These are phyloP conservation scores for Cucurbitaria berberidis DNA, from an alignment of 2,329 filamentous ascomycete genomes.

Conservation along the genomic window DNA sequence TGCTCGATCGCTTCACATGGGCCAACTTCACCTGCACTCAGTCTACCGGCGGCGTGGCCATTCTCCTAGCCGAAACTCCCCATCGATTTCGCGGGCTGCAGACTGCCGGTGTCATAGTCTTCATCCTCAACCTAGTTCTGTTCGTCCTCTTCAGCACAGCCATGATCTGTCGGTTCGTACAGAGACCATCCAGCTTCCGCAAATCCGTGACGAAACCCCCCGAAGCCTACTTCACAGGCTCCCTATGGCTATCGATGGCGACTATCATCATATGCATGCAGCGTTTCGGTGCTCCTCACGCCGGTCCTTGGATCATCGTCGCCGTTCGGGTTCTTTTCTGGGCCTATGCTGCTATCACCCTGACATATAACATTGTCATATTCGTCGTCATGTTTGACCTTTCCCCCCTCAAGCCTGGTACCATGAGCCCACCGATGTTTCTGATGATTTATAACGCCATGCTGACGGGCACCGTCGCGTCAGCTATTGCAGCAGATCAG, in stretches of 20 bases:
- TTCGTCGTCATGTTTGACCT: constrained; percentile 1
- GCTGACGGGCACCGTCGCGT: neutral
- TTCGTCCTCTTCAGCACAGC: neutral
- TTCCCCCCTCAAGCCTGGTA: constrained; percentile 42
- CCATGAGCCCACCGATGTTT: neutral
- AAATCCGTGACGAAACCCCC: neutral
- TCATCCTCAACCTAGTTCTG: neutral
- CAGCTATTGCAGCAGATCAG: neutral
- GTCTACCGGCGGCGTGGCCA: constrained; percentile 3
- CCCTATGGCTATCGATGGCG: neutral
- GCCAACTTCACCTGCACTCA: too few relatives aligned
- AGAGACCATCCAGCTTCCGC: neutral
- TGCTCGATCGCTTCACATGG: too few relatives aligned
- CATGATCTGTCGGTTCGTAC: neutral
- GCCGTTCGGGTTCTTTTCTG: constrained; percentile 1
- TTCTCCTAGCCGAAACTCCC: neutral
- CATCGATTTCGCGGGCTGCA: neutral
- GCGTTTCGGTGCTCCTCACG: neutral
- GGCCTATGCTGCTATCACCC: neutral
- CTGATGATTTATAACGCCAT: neutral
- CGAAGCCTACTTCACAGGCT: neutral
- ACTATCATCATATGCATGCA: neutral
- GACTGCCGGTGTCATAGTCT: neutral
- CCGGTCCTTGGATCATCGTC: neutral
- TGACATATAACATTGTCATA: too few relatives aligned